Conservation (phyloP, 2,329 filamentous ascomycete genomes). For the Metarhizium guizhouense region DNA sequence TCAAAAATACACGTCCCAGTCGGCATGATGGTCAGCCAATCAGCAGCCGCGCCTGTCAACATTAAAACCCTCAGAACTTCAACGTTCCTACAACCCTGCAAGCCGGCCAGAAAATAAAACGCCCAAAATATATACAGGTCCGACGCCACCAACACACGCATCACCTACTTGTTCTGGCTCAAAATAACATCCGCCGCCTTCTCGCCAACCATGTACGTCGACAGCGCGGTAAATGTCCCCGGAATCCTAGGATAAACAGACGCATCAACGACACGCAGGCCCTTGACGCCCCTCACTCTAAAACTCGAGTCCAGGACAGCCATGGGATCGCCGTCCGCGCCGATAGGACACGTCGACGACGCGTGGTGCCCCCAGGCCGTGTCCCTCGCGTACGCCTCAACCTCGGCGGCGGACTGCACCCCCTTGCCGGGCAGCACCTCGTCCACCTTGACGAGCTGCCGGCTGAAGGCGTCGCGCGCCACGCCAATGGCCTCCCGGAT, state of each 20-base stretch:
- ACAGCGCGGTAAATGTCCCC: conserved; percentile 39
- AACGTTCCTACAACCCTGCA: too few species aligned
- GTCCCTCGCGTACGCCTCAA: conserved; percentile 37
- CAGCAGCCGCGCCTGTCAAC: too few species aligned
- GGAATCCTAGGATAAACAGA: conserved; percentile 40
- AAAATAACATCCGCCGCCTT: conserved; percentile 33
- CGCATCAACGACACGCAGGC: conserved; percentile 50
- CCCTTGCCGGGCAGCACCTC: conserved; percentile 24
- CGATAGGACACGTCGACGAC: conserved; percentile 46
- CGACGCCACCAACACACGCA: too few species aligned
- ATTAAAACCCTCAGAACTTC: too few species aligned
- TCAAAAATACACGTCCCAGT: too few species aligned
- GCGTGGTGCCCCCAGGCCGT: conserved; percentile 50
- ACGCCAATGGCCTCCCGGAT: conserved; percentile 46
- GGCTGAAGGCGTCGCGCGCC: conserved; percentile 31
- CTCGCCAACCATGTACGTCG: conserved; percentile 47
- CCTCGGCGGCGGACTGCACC: conserved; percentile 28
- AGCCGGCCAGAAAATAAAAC: too few species aligned
- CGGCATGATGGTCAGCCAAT: too few species aligned
- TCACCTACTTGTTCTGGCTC: background rate
- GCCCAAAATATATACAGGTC: too few species aligned
- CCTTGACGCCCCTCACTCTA: conserved; percentile 41
- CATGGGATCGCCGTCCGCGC: conserved; percentile 39
- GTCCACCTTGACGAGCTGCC: conserved; percentile 8
- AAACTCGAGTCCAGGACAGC: conserved; percentile 48